Percentiles rank a stretch among this genome's conserved stretches.
Evolutionary conservation across 441 rosid species (phyloP).

Genomic region (Arabidopsis lyrata): DNA sequence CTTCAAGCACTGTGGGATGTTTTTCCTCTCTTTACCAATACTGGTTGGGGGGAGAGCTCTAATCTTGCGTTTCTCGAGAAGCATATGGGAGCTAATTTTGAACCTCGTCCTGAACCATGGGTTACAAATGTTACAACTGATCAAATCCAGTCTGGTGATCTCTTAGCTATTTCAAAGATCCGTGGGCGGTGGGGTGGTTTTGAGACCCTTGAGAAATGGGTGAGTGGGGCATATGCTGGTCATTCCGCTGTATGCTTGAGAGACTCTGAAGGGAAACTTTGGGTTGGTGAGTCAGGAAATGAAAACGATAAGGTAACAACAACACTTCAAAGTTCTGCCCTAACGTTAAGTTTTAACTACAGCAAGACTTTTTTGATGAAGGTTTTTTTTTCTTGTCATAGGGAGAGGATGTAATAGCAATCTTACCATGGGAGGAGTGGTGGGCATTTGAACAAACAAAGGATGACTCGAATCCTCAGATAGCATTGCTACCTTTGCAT

Average conservation of each 20-base stretch:
- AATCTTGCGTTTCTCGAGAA: slow-evolving; percentile 83
- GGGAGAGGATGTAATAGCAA: slow-evolving; percentile 87
- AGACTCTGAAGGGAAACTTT: slow-evolving; percentile 91
- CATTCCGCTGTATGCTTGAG: slow-evolving; percentile 84
- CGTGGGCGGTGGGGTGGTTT: slow-evolving; percentile 99
- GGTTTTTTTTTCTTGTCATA: slow-evolving; percentile 35
- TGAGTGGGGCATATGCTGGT: slow-evolving; percentile 96
- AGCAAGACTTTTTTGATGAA: neutral
- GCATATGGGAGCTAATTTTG: slow-evolving; percentile 88
- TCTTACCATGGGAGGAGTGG: slow-evolving; percentile 99
- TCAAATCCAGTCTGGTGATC: slow-evolving; percentile 89
- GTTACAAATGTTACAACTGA: slow-evolving; percentile 71
- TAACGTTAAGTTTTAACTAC: neutral
- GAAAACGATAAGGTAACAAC: slow-evolving; percentile 88
- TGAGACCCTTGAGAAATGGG: slow-evolving; percentile 99
- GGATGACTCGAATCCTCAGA: slow-evolving; percentile 91
- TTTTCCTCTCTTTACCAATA: slow-evolving; percentile 91
- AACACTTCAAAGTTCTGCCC: neutral
- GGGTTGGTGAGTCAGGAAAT: slow-evolving; percentile 97
- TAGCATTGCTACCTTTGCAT: slow-evolving; percentile 91
- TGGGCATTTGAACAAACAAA: slow-evolving; percentile 91
- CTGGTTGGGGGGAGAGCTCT: slow-evolving; percentile 92
- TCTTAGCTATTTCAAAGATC: slow-evolving; percentile 87
- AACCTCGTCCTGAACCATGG: slow-evolving; percentile 88
- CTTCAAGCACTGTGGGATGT: slow-evolving; percentile 95